Base-by-base conservation (phyloP, 1,284 basidiomycete species). In the Heliocybe sulcata region DNA sequence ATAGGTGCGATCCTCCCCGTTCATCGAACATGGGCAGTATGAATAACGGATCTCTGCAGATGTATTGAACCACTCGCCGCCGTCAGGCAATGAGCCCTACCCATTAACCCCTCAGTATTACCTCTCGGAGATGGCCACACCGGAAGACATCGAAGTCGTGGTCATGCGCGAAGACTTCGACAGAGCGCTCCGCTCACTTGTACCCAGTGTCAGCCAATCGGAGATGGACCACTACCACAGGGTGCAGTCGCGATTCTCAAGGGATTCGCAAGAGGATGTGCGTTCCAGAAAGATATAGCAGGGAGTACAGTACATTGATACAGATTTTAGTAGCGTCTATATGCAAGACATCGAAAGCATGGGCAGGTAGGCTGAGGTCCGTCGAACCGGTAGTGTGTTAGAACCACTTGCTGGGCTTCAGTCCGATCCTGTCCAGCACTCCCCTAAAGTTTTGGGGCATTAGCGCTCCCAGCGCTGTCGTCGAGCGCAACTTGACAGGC, bases 21-120 rank as follows among this genome's bases (percentile, higher is more conserved):
- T 1, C 51, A 38, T 51, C 38, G 38, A 42, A 6, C 38, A 42
- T 6, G 38, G 29, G 29, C 4, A 31, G 6, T 8, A 16, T 42
- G 8, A 42, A 42, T n/a, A 42, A n/a, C 19, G 16, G n/a, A 42
- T 42, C 57, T 12, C 38, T 51, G n/a, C 59, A 87, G 83, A 72
- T 51, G 61, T 67, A 31, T 59, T 89, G 25, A 87, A 86, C 63
- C 64, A 67, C 16, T 61, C 68, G 22, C 68, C 73, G 2, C 64
- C 72, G 1, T 59, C 73, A 51, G 63, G 72, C 35, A 63, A 66
- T 29, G 82, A 88, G 61, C 87, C 87, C 0, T 75, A 83, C 52
- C 87, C 90, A 0, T 67, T 98, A 35, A 97, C 93, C 1, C 80
- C 94, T 1, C 94, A 97, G 67, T 98, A 96, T 64, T 98, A 95